Base-by-base conservation (phyloP, 2,329 filamentous ascomycete genomes). In the Aspergillus fischeri region DNA sequence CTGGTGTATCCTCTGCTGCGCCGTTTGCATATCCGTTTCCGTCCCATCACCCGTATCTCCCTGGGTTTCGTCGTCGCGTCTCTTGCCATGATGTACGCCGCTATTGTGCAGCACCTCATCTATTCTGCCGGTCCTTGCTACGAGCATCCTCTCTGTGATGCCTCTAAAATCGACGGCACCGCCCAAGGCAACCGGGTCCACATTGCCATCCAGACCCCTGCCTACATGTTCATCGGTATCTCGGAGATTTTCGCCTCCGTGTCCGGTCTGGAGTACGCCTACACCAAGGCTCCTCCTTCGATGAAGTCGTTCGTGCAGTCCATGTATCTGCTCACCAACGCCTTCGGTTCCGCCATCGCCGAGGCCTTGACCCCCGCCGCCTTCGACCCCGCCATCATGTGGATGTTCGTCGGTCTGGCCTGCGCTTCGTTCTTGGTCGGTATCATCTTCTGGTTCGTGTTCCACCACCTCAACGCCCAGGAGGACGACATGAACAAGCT, bases 1-100 rank as follows among this genome's bases (percentile, higher is more conserved):
- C n/a, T 86, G 41, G 65, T 92, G 57, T 92, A 91, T 73, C 90
- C 89, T 0, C 69, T 80, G 20, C 81, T 92, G 56, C 85, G 86
- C 67, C 85, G 82, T 67, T 58, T 80, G 28, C 83, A 82, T 48
- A 81, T 91, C 69, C 77, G 80, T 54, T 90, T 92, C 78, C 88
- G 83, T 0, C 90, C 88, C 45, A 88, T 92, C 76, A 91, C 87
- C 78, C 86, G 86, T 71, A 91, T 92, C 74, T 81, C 87, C 1
- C 72, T 79, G 6, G 90, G 89, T 51, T 92, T 92, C 79, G 72
- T 85, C 62, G 78, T 88, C 56, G 87, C 83, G 20, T 78, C 84
- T 2, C 67, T 85, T 21, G 83, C 88, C 52, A 84, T 83, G 79
- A 79, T 84, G 75, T 84, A 84, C 69, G 82, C 83, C 24, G 82